Evolutionary conservation across 2,329 filamentous ascomycete genomes (phyloP).

Genomic region (Cryoendolithus antarcticus): DNA sequence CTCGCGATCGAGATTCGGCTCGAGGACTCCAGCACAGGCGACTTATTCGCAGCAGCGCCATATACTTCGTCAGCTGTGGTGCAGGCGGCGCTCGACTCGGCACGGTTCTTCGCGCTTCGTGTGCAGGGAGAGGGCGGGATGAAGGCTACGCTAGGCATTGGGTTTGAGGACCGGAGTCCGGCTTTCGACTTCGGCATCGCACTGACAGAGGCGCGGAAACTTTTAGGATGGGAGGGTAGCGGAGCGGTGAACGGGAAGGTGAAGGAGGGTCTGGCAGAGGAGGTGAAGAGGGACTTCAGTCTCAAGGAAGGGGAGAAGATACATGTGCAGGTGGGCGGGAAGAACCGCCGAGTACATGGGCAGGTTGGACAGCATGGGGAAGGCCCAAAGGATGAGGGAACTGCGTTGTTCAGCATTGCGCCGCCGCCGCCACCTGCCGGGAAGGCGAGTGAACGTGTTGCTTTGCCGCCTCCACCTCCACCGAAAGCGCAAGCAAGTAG

Average conservation of each 20-base stretch:
- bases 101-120: conserved; percentile 71
- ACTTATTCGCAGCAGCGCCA: conserved; percentile 73
- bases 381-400: conserved; percentile 28
- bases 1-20: conserved; percentile 51
- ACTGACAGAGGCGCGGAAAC: conserved; percentile 64
- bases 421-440: conserved; percentile 49
- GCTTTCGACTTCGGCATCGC: conserved; percentile 77
- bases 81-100: conserved; percentile 66
- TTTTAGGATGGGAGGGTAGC: conserved; percentile 53
- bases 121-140: conserved; percentile 64
- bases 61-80: conserved; percentile 56
- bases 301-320: conserved; percentile 86
- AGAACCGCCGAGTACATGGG: conserved; percentile 29
- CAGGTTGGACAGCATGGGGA: conserved; percentile 25
- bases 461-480: conserved; percentile 56
- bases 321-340: conserved; percentile 60
- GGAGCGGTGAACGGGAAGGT: conserved; percentile 14
- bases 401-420: conserved; percentile 57
- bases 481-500: conserved; percentile 5
- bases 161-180: conserved; percentile 75
- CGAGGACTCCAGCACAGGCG: conserved; percentile 59
- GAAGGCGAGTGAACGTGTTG: conserved; percentile 34
- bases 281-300: conserved; percentile 61
- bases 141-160: conserved; percentile 70
- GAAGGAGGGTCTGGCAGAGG: conserved; percentile 27